phyloP scores from a whole-genome alignment of 1,284 basidiomycete species.

The Ceratobasidium sp. region DNA sequence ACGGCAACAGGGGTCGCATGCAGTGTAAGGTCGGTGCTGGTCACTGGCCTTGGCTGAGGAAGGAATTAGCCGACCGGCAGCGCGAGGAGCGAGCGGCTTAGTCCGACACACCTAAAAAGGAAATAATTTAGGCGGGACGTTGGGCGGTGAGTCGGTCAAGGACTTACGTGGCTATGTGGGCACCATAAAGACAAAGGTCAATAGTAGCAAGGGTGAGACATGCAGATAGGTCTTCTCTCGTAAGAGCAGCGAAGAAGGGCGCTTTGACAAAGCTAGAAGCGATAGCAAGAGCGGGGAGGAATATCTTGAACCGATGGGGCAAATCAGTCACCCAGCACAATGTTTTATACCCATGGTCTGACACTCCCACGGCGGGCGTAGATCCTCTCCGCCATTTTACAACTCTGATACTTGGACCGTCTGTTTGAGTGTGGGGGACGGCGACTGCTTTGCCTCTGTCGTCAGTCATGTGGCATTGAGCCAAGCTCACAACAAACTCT shows the following conservation, averaged over 20 bases:
- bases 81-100: background rate
- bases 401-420: background rate
- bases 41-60: background rate
- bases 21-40: background rate
- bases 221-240: background rate
- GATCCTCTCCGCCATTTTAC: background rate
- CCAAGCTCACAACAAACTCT: background rate
- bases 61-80: background rate
- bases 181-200: background rate
- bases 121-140: background rate
- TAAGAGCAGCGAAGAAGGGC: background rate
- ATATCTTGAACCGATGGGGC: background rate
- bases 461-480: background rate
- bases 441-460: background rate
- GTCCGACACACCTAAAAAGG: background rate
- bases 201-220: background rate
- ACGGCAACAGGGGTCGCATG: background rate
- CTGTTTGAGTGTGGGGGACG: background rate
- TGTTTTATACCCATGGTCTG: too few relatives aligned
- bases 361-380: background rate
- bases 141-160: background rate
- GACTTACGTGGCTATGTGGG: background rate
- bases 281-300: background rate
- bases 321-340: too few relatives aligned
- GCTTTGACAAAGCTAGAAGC: background rate